Base-by-base conservation (phyloP, 2,329 filamentous ascomycete species). In the Fusarium sp. region DNA sequence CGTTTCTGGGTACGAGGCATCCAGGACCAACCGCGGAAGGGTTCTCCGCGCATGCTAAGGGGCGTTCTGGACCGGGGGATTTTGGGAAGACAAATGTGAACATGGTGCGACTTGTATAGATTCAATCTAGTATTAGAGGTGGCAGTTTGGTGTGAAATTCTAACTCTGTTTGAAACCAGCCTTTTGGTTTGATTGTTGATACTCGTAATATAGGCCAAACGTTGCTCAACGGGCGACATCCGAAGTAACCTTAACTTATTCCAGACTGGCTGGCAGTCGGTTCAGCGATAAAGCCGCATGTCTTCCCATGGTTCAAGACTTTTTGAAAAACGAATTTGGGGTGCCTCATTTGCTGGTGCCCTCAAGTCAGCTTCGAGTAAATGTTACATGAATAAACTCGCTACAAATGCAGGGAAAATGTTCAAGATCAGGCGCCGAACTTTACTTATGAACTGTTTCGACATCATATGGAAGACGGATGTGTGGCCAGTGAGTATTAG, bases 71-170 rank as follows among this genome's bases (percentile, higher is more conserved):
- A 67, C 68, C 70, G 73, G 76, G 70, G 75, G 69, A 53, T 55
- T 77, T 78, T 76, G 68, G 76, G 76, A 78, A 77, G 76, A 78
- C 72, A 78, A 65, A 77, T 78, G 76, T 77, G 76, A 77, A 70
- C 69, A 78, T 64, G 76, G 76, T 78, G 76, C 75, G 67, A 72
- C 66, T 78, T 78, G 76, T 78, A 78, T 78, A 78, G 76, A 78
- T 78, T 78, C 72, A 56, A 78, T 78, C 75, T 77, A 77, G 76
- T 74, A 69, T 76, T 78, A 78, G 76, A 78, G 76, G 73, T 74
- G 76, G 76, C 62, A 78, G 73, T 74, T 74, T 72, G 73, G 67
- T 69, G 75, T 76, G 75, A 69, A 76, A 77, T 78, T 78, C 73
- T 56, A 75, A 65, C 54, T 66, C 56, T 68, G 72, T 75, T 76